Evolutionary conservation across 1,284 basidiomycete species (phyloP).

Genomic region (Tilletia horrida): DNA sequence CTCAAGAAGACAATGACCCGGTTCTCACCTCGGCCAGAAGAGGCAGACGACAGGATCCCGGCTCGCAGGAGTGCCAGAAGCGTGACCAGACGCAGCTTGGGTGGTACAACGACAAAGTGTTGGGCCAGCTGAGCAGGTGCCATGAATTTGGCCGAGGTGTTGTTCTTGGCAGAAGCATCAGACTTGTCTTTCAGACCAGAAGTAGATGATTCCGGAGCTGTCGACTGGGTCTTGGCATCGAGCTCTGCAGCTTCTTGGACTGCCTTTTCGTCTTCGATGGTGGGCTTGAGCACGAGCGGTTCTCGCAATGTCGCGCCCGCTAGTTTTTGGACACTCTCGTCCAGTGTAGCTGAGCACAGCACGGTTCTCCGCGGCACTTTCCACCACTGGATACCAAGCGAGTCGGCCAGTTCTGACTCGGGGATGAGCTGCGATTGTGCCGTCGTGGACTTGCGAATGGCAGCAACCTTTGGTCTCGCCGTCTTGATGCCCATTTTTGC

Average conservation of each 20-base stretch:
- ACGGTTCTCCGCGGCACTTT: conserved; percentile 70
- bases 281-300: conserved; percentile 57
- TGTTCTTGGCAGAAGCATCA: conserved; percentile 56
- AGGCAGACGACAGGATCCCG: conserved; percentile 63
- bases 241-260: not conserved
- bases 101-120: conserved; percentile 84
- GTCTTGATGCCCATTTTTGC: not conserved
- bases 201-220: not conserved
- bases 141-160: conserved; percentile 65
- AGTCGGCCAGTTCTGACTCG: conserved; percentile 34
- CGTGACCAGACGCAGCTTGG: conserved; percentile 87
- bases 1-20: conserved; percentile 90
- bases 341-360: conserved; percentile 93
- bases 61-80: conserved; percentile 72
- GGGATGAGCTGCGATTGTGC: not conserved
- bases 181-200: conserved; percentile 11
- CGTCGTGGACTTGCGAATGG: not conserved
- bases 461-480: not conserved
- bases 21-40: conserved; percentile 27
- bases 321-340: conserved; percentile 88
- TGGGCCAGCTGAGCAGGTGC: conserved; percentile 93
- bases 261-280: conserved; percentile 28
- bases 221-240: conserved; percentile 15
- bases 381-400: conserved; percentile 51
- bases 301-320: conserved; percentile 73